Evolutionary conservation across 495 filamentous ascomycete genomes (phyloP), one percentile per base, ranked within the genome.

Genomic region (Aspergillus baeticus): DNA sequence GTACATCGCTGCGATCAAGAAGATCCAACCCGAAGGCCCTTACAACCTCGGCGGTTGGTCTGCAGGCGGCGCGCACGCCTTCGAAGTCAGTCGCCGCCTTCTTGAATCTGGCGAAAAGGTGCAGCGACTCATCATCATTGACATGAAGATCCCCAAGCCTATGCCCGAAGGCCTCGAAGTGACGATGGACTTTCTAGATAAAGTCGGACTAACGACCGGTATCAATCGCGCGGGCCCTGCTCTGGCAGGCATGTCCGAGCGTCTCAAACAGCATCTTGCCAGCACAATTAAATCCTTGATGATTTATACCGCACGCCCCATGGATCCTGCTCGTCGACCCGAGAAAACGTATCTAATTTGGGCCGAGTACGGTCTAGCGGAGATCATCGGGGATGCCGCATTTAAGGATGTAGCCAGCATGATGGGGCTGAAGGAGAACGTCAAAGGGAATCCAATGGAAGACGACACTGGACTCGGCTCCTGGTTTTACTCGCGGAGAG

Each of bases 21-120:
- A 29, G 17, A 39, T 55, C 36, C 57, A 55, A 17, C 57, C 57
- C 8, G 17, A 38, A 5, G 57, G 57, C 3, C 57, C 57, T 0
- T 60, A 60, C 33, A 23, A 51, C 6, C 26, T 60, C 6, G 57
- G 51, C n/a, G 57, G 57, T 1, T 60, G 51, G 44, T 60, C 57
- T 7, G 47, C 52, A 10, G 57, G 51, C 23, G 29, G 26, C 3
- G 22, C 51, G 22, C 29, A 54, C 23, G 57, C 57, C 8, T 54
- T 44, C 29, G 57, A 60, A 15, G 47, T 55, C 14, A 45, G 44
- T 1, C 45, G 43, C 26, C 51, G 38, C 10, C 57, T 60, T 3
- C 26, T 37, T 29, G 36, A 17, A 4, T 26, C 50, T 8, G 57
- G 57, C 10, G 51, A 60, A 14, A 37, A 18, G 4, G 29, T 60